Evolutionary conservation across 2,329 filamentous ascomycete genomes (phyloP).

Genomic region (Tricladium varicosporioides): DNA sequence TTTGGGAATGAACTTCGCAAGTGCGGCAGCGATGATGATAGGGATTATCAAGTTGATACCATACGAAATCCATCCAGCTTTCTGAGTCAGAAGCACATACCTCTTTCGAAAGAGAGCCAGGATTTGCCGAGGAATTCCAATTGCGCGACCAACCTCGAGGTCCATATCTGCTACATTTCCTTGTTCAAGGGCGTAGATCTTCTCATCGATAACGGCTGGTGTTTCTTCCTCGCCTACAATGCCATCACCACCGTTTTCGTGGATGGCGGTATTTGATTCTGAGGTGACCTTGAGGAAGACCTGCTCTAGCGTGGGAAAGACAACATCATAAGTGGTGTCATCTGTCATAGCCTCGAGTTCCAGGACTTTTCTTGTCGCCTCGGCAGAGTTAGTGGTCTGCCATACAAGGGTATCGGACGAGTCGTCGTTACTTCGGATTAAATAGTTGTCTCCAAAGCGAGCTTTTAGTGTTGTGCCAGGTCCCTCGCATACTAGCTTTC

Average conservation of each 20-base stretch:
- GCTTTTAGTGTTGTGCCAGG: constrained; percentile 63
- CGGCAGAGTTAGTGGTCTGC: constrained; percentile 44
- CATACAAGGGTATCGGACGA: constrained; percentile 14
- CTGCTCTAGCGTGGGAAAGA: constrained; percentile 64
- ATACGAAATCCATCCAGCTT: constrained; percentile 53
- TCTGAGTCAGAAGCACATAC: constrained; percentile 55
- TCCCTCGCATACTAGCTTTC: constrained; percentile 60
- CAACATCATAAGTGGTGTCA: constrained; percentile 55
- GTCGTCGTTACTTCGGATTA: constrained; percentile 22
- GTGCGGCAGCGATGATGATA: constrained; percentile 53
- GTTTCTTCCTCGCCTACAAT: constrained; percentile 22
- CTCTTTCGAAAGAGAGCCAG: constrained; percentile 60
- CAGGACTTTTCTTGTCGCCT: constrained; percentile 53
- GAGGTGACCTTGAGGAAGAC: constrained; percentile 65
- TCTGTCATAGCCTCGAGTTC: constrained; percentile 52
- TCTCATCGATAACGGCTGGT: constrained; percentile 19
- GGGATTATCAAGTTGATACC: constrained; percentile 57
- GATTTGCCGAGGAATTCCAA: constrained; percentile 54
- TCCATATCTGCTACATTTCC: constrained; percentile 28
- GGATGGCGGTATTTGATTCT: constrained; percentile 50
- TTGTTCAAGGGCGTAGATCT: constrained; percentile 24
- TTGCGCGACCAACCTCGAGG: constrained; percentile 51
- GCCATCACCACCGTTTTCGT: constrained; percentile 25
- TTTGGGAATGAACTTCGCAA: constrained; percentile 43
- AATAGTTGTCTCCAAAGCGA: constrained; percentile 59